A percentile compares a stretch with the other conserved stretches of the same genome.
These are phyloP conservation scores for Astrephomene gubernaculifera DNA, from an alignment of 139 green algal genomes.

Conservation along the genomic window DNA sequence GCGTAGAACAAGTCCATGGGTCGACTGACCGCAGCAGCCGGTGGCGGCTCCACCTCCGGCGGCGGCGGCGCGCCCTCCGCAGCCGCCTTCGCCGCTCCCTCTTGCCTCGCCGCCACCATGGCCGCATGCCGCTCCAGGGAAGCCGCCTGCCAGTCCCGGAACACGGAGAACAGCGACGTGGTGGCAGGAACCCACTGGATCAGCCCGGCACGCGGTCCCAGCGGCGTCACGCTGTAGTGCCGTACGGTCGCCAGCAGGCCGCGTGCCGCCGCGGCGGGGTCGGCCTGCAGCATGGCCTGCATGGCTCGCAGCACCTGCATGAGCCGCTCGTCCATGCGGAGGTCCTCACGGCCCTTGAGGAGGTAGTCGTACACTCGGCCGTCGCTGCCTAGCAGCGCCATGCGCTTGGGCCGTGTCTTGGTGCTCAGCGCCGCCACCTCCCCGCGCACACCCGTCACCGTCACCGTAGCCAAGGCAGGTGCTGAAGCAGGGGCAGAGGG, in stretches of 20 bases:
- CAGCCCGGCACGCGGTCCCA: conserved; percentile 80
- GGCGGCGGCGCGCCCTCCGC: conserved; percentile 11
- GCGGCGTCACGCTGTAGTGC: conserved; percentile 83
- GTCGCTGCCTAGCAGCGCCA: conserved; percentile 82
- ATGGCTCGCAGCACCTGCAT: conserved; percentile 78
- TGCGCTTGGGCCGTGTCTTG: conserved; percentile 93
- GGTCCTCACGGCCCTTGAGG: conserved; percentile 92
- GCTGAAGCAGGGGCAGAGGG: no score
- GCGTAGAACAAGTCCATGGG: conserved; percentile 38
- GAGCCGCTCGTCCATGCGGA: conserved; percentile 86
- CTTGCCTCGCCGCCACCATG: conserved; percentile 49
- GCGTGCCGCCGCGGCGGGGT: conserved; percentile 31
- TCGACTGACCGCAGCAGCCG: neutral
- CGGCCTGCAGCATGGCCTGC: conserved; percentile 64
- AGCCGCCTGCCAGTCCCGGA: conserved; percentile 77
- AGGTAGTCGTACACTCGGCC: conserved; percentile 80
- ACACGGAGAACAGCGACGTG: conserved; percentile 83
- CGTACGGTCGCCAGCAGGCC: conserved; percentile 42
- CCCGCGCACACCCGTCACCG: conserved; percentile 59
- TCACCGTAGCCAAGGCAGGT: conserved; percentile 34
- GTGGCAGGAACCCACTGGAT: conserved; percentile 89
- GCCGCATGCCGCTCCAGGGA: conserved; percentile 61
- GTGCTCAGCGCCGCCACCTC: conserved; percentile 73
- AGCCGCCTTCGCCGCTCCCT: conserved; percentile 20
- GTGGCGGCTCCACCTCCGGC: conserved; percentile 16